phyloP scores from a whole-genome alignment of 805 yeast genomes.

The Zygotorulaspora florentina region DNA sequence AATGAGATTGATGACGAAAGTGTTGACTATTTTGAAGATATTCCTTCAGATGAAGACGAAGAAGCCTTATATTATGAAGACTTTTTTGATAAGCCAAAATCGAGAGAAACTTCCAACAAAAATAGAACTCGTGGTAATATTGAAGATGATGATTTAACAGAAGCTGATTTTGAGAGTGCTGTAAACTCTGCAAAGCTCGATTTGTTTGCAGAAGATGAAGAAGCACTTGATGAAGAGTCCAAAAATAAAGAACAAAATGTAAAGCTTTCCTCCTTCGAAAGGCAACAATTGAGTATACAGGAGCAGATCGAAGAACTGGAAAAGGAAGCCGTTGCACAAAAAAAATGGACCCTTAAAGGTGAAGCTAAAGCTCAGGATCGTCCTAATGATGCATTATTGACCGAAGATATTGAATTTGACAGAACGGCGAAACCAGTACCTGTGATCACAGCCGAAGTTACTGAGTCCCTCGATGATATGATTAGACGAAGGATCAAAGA shows the following conservation, averaged over 20 bases:
- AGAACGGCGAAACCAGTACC: conserved; percentile 95
- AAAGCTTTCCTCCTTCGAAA: conserved; percentile 68
- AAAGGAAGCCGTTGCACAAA: conserved; percentile 82
- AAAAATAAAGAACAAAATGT: conserved; percentile 28
- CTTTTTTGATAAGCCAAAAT: conserved; percentile 49
- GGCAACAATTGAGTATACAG: conserved; percentile 71
- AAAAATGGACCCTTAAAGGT: conserved; percentile 93
- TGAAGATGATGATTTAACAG: conserved; percentile 45
- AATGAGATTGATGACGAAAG: conserved; percentile 46
- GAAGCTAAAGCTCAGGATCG: conserved; percentile 80
- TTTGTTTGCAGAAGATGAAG: conserved; percentile 46
- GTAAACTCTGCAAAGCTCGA: conserved; percentile 60
- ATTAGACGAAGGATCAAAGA: conserved; percentile 76
- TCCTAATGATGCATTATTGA: conserved; percentile 77
- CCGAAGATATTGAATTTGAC: conserved; percentile 83
- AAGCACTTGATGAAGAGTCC: conserved; percentile 21
- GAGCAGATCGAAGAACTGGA: conserved; percentile 76
- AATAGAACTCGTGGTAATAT: conserved; percentile 4
- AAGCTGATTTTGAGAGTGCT: conserved; percentile 59
- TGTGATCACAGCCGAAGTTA: conserved; percentile 81
- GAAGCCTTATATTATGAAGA: conserved; percentile 61
- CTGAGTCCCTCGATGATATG: conserved; percentile 83
- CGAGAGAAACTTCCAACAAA: neutral
- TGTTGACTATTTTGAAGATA: conserved; percentile 48
- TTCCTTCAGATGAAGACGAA: conserved; percentile 47